Base-by-base conservation (phyloP, 129 eudicot species). In the Helianthus tuberosus region DNA sequence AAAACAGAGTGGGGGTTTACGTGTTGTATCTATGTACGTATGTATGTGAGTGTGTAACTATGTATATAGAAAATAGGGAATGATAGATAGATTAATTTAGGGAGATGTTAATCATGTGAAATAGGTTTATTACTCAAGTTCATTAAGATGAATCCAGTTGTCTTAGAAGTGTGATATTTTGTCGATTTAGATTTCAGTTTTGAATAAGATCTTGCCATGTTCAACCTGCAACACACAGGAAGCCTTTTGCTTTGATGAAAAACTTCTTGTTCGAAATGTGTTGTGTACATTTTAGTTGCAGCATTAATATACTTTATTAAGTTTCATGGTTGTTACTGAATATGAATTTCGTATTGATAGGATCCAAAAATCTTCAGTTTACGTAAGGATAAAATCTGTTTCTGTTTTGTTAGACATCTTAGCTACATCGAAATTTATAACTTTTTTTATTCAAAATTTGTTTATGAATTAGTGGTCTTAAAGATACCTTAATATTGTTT, bases 311-410 rank as follows among this genome's bases (percentile, higher is more conserved):
- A 32, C 44, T 29, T 60, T 61, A 23, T 62, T 17, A 29, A 63
- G 70, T 47, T 46, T 62, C 58, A 62, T 73, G 50, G 13, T 48
- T 6, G 50, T 15, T 59, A 60, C 43, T 8, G 59, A 73, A 44
- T 14, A 51, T 6, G 10, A 60, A 50, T 68, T 23, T 49, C 46
- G 15, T 25, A 58, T 27, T 11, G 39, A 25, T 25, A 25, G 64
- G 64, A 58, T 58, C 64, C 64, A 58, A 58, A 27, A 58, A 58
- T 58, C 0, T 27, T 8, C 51, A 55, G 12, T 57, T n/a, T 13
- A 23, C 43, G 43, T 48, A 60, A 58, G 69, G 69, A 60, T 47
- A 38, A 23, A 73, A 60, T 73, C 59, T 44, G 69, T 32, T 58
- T 13, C 1, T 15, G 39, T 73, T 73, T 23, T 11, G 20, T 73